Evolutionary conservation across 106 monocot genomes (phyloP), one percentile per base, ranked within the genome.

Genomic region (Allium cepa): DNA sequence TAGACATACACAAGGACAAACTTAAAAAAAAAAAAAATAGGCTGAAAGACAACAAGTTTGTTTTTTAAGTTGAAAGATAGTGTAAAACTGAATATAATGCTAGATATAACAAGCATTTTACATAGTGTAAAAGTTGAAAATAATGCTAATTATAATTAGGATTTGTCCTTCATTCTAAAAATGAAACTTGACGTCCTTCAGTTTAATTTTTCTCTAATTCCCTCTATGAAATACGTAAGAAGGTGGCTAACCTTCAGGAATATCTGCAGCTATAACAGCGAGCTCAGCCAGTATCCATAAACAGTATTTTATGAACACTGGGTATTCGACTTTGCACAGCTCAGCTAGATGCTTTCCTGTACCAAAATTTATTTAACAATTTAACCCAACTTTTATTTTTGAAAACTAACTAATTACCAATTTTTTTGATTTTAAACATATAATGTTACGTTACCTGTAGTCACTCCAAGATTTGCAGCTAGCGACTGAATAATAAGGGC

Each of bases 401-500:
- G 53, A 55, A 55, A 55, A 55, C 0, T 55, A 15, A 15, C 15
- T 55, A 55, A 12, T 12, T 8, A 55, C 15, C 11, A 12, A 55
- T 7, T 12, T 4, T 13, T 55, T 55, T 11, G 7, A 15, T 11
- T 55, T 7, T 55, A 55, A 15, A 12, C 15, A 55, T 12, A 12
- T 55, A 64, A 17, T 36, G 36, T 36, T 73, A 88, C 92, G 36
- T 36, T 73, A 93, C 92, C 92, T 72, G 93, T 93, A 4, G 87
- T 74, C 2, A 93, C 88, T 11, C 93, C 91, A 68, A 87, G 87
- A 73, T 91, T 91, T 56, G 91, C 91, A 14, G 91, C 83, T 26
- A 91, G 64, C 4, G 92, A 88, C 18, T 92, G 92, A 72, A 92
- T 92, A 55, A 92, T 85, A 0, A 92, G 73, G 1, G 87, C 92